Evolutionary conservation across 139 green algal species (phyloP), one percentile per base, ranked within the genome.

Genomic region (Chlamydomonas schloesseri): DNA sequence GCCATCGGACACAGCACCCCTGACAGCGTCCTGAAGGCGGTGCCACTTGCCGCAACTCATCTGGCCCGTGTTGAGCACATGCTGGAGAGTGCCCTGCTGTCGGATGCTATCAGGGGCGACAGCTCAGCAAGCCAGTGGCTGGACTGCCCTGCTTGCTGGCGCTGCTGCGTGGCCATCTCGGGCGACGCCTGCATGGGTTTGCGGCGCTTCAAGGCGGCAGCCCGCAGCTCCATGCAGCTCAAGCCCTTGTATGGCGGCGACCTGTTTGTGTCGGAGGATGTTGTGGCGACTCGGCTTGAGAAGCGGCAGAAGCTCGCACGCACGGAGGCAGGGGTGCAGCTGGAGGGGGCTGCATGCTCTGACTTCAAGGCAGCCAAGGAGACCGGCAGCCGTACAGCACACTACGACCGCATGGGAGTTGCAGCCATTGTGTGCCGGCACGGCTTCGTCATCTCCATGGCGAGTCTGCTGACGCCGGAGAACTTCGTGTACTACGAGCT

Each of bases 331-430:
- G 36, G 24, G 34, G 6, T 62, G 55, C 18, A 24, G 55, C 55
- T 62, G 18, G 20, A 62, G 42, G 55, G 20, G 21, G 20, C 55
- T 62, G 18, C 69, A 0, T 74, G 69, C 21, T 31, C 36, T 0
- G 36, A 53, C 34, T 74, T 74, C 69, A 74, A 74, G 17, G 69
- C 69, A 21, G 69, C 69, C 36, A 74, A 29, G 18, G 36, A 53
- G 1, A 17, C 53, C 10, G 36, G 69, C 18, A 33, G 69, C 8
- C 34, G 36, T 2, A 23, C 36, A 17, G 36, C 69, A 15, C 11
- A 74, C 69, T 74, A 74, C 36, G 69, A 74, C 69, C 69, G 36
- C 36, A 21, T 57, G 34, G 69, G 69, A 1, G 36, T 74, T n/a
- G 69, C 36, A 2, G 69, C 69, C 9, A 14, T 57, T 5, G 69